Conservation (phyloP, 805 yeast species). For the Scheffersomyces stipitis region DNA sequence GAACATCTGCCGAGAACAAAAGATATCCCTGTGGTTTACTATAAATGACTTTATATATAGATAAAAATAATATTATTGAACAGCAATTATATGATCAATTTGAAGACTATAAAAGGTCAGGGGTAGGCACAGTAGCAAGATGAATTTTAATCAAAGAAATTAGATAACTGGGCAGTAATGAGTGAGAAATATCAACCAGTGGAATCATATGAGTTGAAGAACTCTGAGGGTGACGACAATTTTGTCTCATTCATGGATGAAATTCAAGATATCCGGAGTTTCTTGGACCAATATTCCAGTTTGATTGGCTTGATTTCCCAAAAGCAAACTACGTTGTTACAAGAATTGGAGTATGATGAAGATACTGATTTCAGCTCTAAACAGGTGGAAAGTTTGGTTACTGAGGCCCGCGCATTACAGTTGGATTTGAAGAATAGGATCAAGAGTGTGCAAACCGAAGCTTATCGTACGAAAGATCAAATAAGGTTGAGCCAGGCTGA, state of each 20-base stretch:
- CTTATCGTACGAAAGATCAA: constrained; percentile 57
- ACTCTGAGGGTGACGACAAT: constrained; percentile 9
- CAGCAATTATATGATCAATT: too few species aligned
- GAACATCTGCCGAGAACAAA: too few species aligned
- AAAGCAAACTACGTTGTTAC: constrained; percentile 67
- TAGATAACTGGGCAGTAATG: too few species aligned
- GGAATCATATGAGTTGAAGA: constrained; percentile 28
- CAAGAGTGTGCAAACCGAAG: constrained; percentile 70
- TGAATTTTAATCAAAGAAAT: too few species aligned
- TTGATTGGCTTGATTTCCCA: constrained; percentile 67
- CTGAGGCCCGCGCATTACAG: constrained; percentile 80
- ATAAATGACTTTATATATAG: too few species aligned
- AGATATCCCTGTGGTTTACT: too few species aligned
- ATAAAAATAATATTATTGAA: too few species aligned
- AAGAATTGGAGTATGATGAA: constrained; percentile 57
- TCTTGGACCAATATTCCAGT: constrained; percentile 68
- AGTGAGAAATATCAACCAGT: neutral
- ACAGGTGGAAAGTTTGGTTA: constrained; percentile 72
- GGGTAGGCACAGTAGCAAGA: too few species aligned
- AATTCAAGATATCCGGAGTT: constrained; percentile 56
- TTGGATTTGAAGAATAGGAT: constrained; percentile 71
- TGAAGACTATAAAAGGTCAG: too few species aligned
- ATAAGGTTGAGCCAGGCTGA: constrained; percentile 91
- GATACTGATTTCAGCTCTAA: constrained; percentile 63
- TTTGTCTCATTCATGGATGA: neutral